These are phyloP conservation scores for Orbilia blumenaviensis DNA, from an alignment of 2,329 filamentous ascomycete species.

Conservation along the genomic window DNA sequence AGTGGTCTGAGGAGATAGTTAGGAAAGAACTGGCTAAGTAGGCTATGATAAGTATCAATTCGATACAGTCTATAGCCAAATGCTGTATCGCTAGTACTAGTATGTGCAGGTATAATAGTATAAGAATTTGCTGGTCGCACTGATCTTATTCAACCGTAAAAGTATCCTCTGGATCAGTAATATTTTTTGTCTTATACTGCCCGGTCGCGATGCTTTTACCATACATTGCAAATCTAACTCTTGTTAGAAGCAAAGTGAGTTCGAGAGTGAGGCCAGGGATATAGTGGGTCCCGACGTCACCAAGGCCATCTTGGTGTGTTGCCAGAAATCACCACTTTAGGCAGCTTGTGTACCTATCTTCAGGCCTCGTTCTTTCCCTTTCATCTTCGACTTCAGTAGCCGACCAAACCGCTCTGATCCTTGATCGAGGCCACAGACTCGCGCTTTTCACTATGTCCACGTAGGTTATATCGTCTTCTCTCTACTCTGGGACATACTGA, in stretches of 20 bases:
- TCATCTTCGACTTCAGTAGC: background rate
- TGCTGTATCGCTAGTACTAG: too few relatives aligned
- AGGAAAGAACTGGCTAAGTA: constrained; percentile 32
- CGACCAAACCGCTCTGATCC: background rate
- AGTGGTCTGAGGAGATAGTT: constrained; percentile 54
- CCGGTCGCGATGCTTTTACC: too few relatives aligned
- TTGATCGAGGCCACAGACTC: background rate
- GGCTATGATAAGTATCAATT: too few relatives aligned
- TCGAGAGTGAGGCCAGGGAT: constrained; percentile 3
- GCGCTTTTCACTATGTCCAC: constrained; percentile 36
- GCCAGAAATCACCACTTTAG: background rate
- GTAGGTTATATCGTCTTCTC: constrained; percentile 1
- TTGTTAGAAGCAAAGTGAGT: too few relatives aligned
- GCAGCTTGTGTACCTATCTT: constrained; percentile 20
- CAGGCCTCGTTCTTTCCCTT: background rate
- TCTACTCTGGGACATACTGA: background rate
- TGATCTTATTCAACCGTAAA: too few relatives aligned
- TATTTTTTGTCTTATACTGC: too few relatives aligned
- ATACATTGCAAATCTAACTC: too few relatives aligned
- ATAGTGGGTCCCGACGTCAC: constrained; percentile 25
- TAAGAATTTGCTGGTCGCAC: too few relatives aligned
- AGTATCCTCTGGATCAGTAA: too few relatives aligned
- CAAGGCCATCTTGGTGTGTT: background rate
- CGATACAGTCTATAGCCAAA: background rate
- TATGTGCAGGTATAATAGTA: too few relatives aligned